Evolutionary conservation across 2,329 filamentous ascomycete genomes (phyloP).

Genomic region (Talaromyces funiculosus): DNA sequence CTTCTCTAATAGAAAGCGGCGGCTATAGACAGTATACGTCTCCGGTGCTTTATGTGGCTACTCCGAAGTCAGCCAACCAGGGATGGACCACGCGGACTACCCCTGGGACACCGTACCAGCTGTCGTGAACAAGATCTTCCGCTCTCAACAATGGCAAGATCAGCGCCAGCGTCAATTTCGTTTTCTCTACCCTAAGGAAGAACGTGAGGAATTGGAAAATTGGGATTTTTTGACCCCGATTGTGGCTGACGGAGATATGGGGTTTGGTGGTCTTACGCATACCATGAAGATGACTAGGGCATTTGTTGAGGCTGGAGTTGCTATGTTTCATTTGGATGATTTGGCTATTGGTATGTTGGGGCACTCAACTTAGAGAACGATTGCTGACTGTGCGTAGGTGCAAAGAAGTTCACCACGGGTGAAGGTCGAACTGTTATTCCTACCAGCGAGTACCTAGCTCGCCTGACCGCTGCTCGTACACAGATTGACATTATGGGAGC

Average conservation of each 20-base stretch:
- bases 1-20: not conserved
- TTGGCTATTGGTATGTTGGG: not conserved
- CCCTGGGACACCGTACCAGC: not conserved
- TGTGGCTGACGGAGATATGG: not conserved
- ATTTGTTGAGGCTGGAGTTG: not conserved
- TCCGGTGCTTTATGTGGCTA: not conserved
- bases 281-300: not conserved
- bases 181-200: not conserved
- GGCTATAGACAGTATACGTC: not conserved
- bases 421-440: not conserved
- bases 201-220: not conserved
- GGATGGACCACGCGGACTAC: conserved; percentile 1
- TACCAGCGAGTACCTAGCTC: not conserved
- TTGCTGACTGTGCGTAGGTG: not conserved
- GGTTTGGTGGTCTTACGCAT: not conserved
- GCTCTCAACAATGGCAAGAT: not conserved
- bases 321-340: not conserved
- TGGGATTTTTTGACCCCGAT: not conserved
- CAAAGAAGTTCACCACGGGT: not conserved
- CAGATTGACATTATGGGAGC: not conserved
- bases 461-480: not conserved
- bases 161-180: not conserved
- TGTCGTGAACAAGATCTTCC: not conserved
- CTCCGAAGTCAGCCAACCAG: not conserved
- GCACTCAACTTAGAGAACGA: too few species aligned